These are phyloP conservation scores for Lignosus rhinocerotis DNA, from an alignment of 1,284 basidiomycete species.

Conservation along the genomic window DNA sequence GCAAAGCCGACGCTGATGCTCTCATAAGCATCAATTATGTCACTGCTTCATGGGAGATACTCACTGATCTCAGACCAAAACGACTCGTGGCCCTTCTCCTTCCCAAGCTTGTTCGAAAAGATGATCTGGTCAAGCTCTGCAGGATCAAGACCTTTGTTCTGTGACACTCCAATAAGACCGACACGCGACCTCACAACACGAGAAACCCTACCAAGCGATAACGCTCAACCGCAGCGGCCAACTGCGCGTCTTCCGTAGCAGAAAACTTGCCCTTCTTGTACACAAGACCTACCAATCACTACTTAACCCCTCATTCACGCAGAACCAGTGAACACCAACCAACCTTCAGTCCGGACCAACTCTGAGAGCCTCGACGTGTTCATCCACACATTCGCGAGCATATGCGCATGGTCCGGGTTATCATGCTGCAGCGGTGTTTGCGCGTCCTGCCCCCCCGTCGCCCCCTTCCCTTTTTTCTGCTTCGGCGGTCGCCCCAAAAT, in stretches of 20 bases:
- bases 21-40: neutral
- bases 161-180: neutral
- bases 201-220: slow-evolving; percentile 55
- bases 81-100: slow-evolving; percentile 58
- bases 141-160: slow-evolving; percentile 50
- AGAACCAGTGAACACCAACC: neutral
- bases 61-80: slow-evolving; percentile 81
- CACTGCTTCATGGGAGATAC: slow-evolving; percentile 30
- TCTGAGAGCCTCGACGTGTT: slow-evolving; percentile 65
- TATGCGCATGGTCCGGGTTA: slow-evolving; percentile 47
- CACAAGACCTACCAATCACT: slow-evolving; percentile 55
- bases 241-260: slow-evolving; percentile 66
- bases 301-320: neutral
- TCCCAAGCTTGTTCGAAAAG: slow-evolving; percentile 62
- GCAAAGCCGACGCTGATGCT: slow-evolving; percentile 59
- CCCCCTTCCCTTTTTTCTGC: slow-evolving; percentile 33
- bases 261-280: slow-evolving; percentile 87
- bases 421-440: slow-evolving; percentile 22
- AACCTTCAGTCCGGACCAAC: slow-evolving; percentile 67
- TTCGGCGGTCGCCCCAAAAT: slow-evolving; percentile 38
- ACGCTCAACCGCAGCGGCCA: slow-evolving; percentile 61
- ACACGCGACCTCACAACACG: neutral
- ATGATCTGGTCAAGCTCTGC: slow-evolving; percentile 61
- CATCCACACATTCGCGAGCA: slow-evolving; percentile 75
- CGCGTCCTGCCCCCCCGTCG: slow-evolving; percentile 27